Conservation (phyloP, 2,329 filamentous ascomycete species). For the Niveomyces coronatus region DNA sequence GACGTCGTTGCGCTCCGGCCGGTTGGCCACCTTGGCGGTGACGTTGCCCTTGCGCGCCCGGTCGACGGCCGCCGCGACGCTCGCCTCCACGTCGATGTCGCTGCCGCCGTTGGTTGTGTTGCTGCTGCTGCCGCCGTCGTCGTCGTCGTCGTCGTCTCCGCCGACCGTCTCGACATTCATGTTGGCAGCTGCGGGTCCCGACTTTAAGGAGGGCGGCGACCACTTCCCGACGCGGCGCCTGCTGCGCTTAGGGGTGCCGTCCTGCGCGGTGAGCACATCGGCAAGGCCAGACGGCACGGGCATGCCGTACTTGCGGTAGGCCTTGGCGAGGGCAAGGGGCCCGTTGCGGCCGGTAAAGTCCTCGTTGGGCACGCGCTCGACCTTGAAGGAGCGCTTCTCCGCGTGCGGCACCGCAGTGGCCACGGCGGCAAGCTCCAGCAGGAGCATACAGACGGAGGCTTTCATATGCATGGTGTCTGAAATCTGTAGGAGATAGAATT, state of each 20-base stretch:
- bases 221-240: constrained; percentile 6
- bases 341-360: constrained; percentile 46
- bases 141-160: constrained; percentile 1
- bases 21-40: constrained; percentile 49
- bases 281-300: constrained; percentile 33
- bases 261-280: constrained; percentile 23
- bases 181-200: no score
- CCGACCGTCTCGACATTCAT: no score
- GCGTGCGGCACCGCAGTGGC: constrained; percentile 26
- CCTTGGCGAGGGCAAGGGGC: constrained; percentile 50
- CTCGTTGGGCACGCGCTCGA: constrained; percentile 46
- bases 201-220: no score
- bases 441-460: constrained; percentile 30
- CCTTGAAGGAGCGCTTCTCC: constrained; percentile 49
- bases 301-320: constrained; percentile 59
- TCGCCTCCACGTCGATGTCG: constrained; percentile 1
- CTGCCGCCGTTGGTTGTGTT: constrained; percentile 1
- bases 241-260: constrained; percentile 8
- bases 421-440: constrained; percentile 38
- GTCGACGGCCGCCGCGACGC: background rate
- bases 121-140: constrained; percentile 6
- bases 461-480: constrained; percentile 6
- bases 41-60: constrained; percentile 3
- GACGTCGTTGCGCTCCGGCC: constrained; percentile 50
- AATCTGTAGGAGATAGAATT: background rate